Conservation (phyloP, 2,329 filamentous ascomycete species). For the Fusarium praegraminearum region DNA sequence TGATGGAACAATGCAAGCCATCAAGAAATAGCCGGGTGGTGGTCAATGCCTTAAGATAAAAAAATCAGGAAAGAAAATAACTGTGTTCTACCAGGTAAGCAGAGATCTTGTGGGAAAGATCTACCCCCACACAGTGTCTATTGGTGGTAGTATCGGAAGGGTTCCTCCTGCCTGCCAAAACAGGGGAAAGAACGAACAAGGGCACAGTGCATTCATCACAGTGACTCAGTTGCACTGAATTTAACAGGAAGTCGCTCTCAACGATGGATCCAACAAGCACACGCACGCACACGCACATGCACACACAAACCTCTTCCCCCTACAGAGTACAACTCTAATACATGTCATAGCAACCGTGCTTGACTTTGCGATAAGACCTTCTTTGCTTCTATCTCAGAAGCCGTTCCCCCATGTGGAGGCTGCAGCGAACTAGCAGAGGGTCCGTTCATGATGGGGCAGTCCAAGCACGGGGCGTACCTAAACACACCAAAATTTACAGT, state of each 20-base stretch:
- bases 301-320: slow-evolving; percentile 7
- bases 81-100: neutral
- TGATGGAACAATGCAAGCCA: neutral
- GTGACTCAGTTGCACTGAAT: slow-evolving; percentile 3
- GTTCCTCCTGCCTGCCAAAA: slow-evolving; percentile 17
- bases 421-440: slow-evolving; percentile 38
- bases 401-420: slow-evolving; percentile 39
- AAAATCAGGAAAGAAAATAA: neutral
- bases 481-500: slow-evolving; percentile 29
- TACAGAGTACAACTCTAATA: slow-evolving; percentile 13
- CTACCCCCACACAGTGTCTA: slow-evolving; percentile 15
- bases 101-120: neutral
- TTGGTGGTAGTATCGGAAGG: slow-evolving; percentile 9
- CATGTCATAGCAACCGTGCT: slow-evolving; percentile 14
- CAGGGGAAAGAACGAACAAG: neutral
- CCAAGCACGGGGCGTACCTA: slow-evolving; percentile 29
- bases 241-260: neutral
- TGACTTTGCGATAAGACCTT: slow-evolving; percentile 19
- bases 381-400: slow-evolving; percentile 26
- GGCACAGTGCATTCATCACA: slow-evolving; percentile 1
- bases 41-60: neutral
- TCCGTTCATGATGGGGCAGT: slow-evolving; percentile 24
- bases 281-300: slow-evolving; percentile 8
- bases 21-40: neutral
- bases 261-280: neutral